Conservation (phyloP, 805 yeast species). For the Limtongozyma cylindracea region DNA sequence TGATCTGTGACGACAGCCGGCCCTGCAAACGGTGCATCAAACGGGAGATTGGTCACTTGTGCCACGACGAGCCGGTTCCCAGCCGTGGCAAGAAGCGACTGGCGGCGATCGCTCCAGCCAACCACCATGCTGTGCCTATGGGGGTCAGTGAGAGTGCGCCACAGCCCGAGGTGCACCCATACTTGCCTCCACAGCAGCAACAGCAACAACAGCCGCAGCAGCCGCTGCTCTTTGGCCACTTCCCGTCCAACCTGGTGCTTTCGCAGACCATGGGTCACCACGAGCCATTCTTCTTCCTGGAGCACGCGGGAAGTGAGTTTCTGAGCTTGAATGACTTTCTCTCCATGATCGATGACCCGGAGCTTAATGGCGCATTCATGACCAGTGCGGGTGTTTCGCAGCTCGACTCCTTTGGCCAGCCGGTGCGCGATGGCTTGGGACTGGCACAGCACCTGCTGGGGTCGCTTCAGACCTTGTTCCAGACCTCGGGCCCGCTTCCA, state of each 20-base stretch:
- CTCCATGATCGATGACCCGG: slow-evolving; percentile 76
- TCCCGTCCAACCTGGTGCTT: too few species aligned
- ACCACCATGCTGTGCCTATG: too few species aligned
- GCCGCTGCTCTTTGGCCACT: too few species aligned
- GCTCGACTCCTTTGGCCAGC: slow-evolving; percentile 6
- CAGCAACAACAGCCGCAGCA: too few species aligned
- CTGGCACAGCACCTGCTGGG: slow-evolving; percentile 1
- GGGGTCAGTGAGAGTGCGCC: too few species aligned
- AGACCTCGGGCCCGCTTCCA: not conserved
- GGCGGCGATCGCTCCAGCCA: too few species aligned
- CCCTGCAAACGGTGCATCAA: slow-evolving; percentile 69
- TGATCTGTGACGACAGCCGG: slow-evolving; percentile 67
- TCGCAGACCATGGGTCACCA: too few species aligned
- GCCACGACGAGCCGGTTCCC: slow-evolving; percentile 44
- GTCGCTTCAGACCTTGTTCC: not conserved
- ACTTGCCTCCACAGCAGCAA: too few species aligned
- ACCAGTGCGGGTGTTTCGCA: not conserved
- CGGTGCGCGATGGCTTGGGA: slow-evolving; percentile 1
- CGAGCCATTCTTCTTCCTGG: slow-evolving; percentile 67
- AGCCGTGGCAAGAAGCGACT: slow-evolving; percentile 10
- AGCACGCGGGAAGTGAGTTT: slow-evolving; percentile 84
- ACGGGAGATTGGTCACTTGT: slow-evolving; percentile 70
- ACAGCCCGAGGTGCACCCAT: too few species aligned
- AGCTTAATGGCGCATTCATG: slow-evolving; percentile 19
- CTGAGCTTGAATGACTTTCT: slow-evolving; percentile 73